Base-by-base conservation (phyloP, 1,284 basidiomycete genomes). In the Pholiota adiposa region DNA sequence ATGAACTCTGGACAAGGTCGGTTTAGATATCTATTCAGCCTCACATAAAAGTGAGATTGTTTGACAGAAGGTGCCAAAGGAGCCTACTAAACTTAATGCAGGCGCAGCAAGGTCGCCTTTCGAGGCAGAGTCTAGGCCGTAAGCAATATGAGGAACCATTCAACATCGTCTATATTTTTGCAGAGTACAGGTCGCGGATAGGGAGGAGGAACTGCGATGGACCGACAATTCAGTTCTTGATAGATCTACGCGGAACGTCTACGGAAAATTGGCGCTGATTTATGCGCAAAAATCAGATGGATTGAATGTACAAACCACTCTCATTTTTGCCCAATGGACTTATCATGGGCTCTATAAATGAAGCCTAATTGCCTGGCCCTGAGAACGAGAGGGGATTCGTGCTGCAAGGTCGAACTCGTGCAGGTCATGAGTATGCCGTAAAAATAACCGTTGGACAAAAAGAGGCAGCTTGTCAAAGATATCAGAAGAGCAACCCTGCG, bases 61-160 rank as follows among this genome's bases (percentile, higher is more conserved):
- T 50, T 34, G 48, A 50, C 48, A 50, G 48, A 50, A 33, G 48
- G 21, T 50, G 48, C 48, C 48, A 50, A 34, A 33, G 14, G 23
- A 2, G 12, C 5, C 12, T 27, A 46, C 44, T 46, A 46, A 50
- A 11, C 19, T 31, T 33, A 33, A 33, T 18, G 48, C 27, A 34
- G 8, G 33, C 6, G 3, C 48, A 33, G 31, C n/a, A 21, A 18
- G n/a, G 18, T 31, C 19, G 43, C 19, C n/a, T 34, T 19, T 27
- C 25, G 27, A 48, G 23, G 8, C 19, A 50, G 25, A n/a, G 23
- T n/a, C 1, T 12, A 34, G 18, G 48, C 48, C 27, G 7, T 21
- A 8, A 34, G 3, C 25, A 19, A 38, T 4, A 4, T 11, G 14
- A 5, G 12, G 9, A 6, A 27, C 4, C 11, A 23, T 4, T 2